Base-by-base conservation (phyloP, 179 eudicot genomes). In the Vitellaria paradoxa region DNA sequence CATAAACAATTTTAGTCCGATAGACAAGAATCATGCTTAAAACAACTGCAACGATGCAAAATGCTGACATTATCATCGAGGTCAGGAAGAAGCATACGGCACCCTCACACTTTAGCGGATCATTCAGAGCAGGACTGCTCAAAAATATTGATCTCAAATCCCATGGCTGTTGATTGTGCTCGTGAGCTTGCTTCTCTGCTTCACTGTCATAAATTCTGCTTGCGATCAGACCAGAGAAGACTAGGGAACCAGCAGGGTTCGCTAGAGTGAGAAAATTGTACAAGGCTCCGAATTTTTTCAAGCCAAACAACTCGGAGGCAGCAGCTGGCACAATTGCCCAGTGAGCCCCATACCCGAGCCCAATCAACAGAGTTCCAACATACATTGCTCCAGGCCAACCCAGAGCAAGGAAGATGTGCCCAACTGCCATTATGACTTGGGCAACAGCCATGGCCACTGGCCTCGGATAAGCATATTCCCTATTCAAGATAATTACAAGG, bases 1-100 rank as follows among this genome's bases (percentile, higher is more conserved):
- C 80, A 56, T 93, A 93, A 74, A 93, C 98, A 70, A 79, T 21
- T 88, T 87, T 93, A 45, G 98, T 93, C 72, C 98, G 89, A 73
- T 79, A 62, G 23, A 93, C 98, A 14, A 93, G 98, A 84, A 88
- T 86, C 89, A 83, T 71, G 85, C 92, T 92, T 72, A 92, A 75
- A 65, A 79, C 64, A 81, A 81, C 89, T 12, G 97, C 98, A 42
- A 88, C 17, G 23, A 92, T 80, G 85, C 97, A 92, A 18, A 93
- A 80, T 30, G 86, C 95, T 23, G 92, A 85, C 94, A 93, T 86
- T 76, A 92, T 87, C 87, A 90, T 83, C 12, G 87, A 90, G 40
- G 93, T 93, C 63, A 90, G 81, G 84, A 88, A 92, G 89, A 87
- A 93, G 85, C 98, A 93, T 77, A 93, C 77, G 68, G 87, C 80